phyloP scores from a whole-genome alignment of 2,329 filamentous ascomycete species.

The Erysiphe pulchra region DNA sequence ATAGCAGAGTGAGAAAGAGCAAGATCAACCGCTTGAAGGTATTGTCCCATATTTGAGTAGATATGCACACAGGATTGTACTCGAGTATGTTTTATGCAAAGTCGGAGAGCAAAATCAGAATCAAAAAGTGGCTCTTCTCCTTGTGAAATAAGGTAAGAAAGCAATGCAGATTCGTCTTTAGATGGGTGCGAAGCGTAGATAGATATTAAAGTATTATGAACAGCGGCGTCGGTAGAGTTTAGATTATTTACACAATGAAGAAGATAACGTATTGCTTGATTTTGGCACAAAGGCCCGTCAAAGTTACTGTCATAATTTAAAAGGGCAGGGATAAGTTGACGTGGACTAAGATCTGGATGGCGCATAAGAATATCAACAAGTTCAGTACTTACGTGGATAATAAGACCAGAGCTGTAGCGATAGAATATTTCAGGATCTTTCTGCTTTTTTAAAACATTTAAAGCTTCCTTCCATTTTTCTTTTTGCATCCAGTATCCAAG shows the following conservation, averaged over 20 bases:
- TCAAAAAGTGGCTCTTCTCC: constrained; percentile 72
- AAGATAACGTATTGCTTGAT: constrained; percentile 83
- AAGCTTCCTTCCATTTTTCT: constrained; percentile 69
- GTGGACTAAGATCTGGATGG: constrained; percentile 59
- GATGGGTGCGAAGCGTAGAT: constrained; percentile 78
- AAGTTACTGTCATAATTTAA: constrained; percentile 76
- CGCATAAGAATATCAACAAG: constrained; percentile 91
- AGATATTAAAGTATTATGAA: constrained; percentile 91
- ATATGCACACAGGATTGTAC: constrained; percentile 92
- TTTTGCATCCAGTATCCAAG: constrained; percentile 92
- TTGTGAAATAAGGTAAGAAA: constrained; percentile 77
- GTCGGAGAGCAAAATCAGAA: constrained; percentile 78
- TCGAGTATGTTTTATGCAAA: constrained; percentile 84
- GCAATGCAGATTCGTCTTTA: constrained; percentile 58
- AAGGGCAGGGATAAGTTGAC: constrained; percentile 75
- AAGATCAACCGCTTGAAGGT: constrained; percentile 75
- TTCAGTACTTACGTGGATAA: constrained; percentile 64
- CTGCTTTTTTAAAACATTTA: constrained; percentile 78
- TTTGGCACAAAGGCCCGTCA: constrained; percentile 40
- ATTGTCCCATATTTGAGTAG: constrained; percentile 90
- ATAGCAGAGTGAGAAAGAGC: constrained; percentile 75
- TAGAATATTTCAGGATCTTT: constrained; percentile 86
- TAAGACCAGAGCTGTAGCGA: constrained; percentile 87
- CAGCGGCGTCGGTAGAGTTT: constrained; percentile 53
- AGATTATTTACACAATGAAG: constrained; percentile 80